Conservation (phyloP, 2,329 filamentous ascomycete genomes). For the Graphium sp. region DNA sequence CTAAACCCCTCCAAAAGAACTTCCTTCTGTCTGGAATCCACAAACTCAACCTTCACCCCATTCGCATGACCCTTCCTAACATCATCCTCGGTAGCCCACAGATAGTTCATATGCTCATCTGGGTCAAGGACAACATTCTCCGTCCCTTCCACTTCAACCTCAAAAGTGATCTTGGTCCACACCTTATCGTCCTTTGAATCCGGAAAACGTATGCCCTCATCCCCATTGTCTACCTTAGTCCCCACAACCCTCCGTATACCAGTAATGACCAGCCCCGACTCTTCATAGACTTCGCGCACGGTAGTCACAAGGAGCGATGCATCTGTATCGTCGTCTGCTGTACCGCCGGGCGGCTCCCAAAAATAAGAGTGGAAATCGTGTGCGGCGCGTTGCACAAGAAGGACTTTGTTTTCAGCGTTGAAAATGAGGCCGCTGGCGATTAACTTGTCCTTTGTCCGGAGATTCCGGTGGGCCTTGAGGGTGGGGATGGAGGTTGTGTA, state of each 20-base stretch:
- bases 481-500: no score
- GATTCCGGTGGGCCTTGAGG: no score
- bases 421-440: slow-evolving; percentile 18
- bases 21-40: no score
- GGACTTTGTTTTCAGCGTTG: slow-evolving; percentile 15
- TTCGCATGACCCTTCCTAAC: slow-evolving; percentile 11
- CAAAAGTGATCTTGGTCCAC: slow-evolving; percentile 19
- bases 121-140: slow-evolving; percentile 16
- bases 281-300: slow-evolving; percentile 30
- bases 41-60: slow-evolving; percentile 14
- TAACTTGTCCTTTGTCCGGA: no score
- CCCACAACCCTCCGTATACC: slow-evolving; percentile 13
- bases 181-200: no score
- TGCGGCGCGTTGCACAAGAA: slow-evolving; percentile 27
- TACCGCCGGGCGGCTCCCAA: slow-evolving; percentile 34
- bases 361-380: slow-evolving; percentile 23
- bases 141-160: slow-evolving; percentile 11
- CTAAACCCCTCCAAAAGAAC: slow-evolving; percentile 15
- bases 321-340: slow-evolving; percentile 22
- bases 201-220: slow-evolving; percentile 1
- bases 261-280: slow-evolving; percentile 19
- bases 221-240: no score
- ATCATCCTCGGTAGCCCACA: slow-evolving; percentile 22
- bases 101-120: slow-evolving; percentile 20
- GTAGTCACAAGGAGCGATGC: slow-evolving; percentile 21